Base-by-base conservation (phyloP, 352 stramenopile genomes). In the Thalassiosira livingstoniorum region DNA sequence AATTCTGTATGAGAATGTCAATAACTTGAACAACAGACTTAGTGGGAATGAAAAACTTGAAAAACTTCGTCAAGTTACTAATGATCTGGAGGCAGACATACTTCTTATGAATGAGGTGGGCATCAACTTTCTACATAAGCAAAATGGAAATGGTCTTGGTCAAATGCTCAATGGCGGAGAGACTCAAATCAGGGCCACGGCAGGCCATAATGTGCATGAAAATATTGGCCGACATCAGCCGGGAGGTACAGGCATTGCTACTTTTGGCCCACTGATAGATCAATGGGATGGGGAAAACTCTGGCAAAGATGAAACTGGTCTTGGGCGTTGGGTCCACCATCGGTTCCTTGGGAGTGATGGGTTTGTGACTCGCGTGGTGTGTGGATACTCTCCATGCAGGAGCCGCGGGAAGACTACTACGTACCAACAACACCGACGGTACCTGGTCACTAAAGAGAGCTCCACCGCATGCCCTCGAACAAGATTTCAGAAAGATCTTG, bases 111-210 rank as follows among this genome's bases (percentile, higher is more conserved):
- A 10, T 18, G 42, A 51, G 42, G 37, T 10, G 27, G 37, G 25
- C 15, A 71, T 71, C 7, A 71, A 71, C 23, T 37, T 57, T 4
- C 7, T n/a, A 35, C 11, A 71, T 7, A 39, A 35, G n/a, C 7
- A 71, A 2, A 57, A 58, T 18, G 18, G 1, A 1, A 58, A 32
- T 54, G 63, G 63, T 10, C 53, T 57, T 35, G 37, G 18, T 18
- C 42, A 51, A 51, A 51, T 51, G 42, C 18, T 51, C 42, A n/a
- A n/a, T n/a, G 42, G 10, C 10, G 10, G 42, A 51, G 42, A 51
- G 42, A 18, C 42, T 18, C 10, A 10, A 51, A 10, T 51, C 10
- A 18, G 10, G 18, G 18, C 42, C 18, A 18, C 18, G 10, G 42
- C 42, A 18, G 42, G 42, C 18, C 42, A 51, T 18, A 51, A 51